Base-by-base conservation (phyloP, 139 green algal genomes). In the Coccomyxa sp. region DNA sequence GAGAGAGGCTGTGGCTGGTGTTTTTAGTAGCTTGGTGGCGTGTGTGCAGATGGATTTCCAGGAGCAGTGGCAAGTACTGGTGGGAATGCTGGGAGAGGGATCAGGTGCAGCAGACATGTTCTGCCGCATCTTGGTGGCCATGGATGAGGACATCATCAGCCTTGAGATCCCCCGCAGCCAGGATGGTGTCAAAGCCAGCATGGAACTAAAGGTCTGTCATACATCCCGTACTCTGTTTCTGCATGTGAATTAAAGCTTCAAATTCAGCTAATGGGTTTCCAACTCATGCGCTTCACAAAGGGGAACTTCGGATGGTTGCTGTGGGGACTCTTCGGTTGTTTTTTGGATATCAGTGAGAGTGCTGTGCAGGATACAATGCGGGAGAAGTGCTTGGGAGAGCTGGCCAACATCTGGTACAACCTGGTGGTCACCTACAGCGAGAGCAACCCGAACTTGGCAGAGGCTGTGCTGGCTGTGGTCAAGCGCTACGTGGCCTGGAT, bases 281-380 rank as follows among this genome's bases (percentile, higher is more conserved):
- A 51, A 51, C 3, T 51, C 38, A 51, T 51, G 38, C 38, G 38
- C 38, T 51, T 51, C 38, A 51, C 3, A 51, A 7, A 51, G 38
- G 38, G 38, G 7, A 3, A 51, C 3, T 51, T 11, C n/a, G 7
- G 38, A 7, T 51, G 38, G 38, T 51, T 51, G 38, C 38, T 51
- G 38, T 51, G 38, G 38, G 38, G 7, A 7, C 3, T 51, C 38
- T 7, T 51, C 38, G 38, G 7, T 51, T 51, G 38, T 51, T 7
- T n/a, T n/a, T n/a, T n/a, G n/a, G n/a, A n/a, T n/a, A n/a, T n/a
- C n/a, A n/a, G 7, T 51, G 38, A 51, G 38, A 51, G 3, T 51
- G 71, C 71, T 77, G 86, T 99, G 28, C 98, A 99, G 89, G 96
- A 99, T 83, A 88, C 90, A 71, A 98, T 99, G 96, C 90, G 96